phyloP scores from a whole-genome alignment of 345 rosid genomes.

The Eucalyptus curtisii region DNA sequence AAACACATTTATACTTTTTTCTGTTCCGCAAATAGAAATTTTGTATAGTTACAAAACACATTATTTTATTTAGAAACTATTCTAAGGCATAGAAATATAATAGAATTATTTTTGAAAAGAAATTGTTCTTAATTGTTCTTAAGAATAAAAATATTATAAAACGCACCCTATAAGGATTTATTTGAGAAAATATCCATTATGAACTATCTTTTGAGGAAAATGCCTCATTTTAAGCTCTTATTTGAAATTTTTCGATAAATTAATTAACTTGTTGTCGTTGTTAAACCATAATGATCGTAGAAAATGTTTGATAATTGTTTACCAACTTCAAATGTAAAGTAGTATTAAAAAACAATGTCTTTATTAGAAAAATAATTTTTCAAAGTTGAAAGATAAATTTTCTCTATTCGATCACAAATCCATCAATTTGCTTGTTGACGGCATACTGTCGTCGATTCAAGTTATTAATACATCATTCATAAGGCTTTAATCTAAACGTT shows the following conservation, averaged over 20 bases:
- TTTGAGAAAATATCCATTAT: background rate
- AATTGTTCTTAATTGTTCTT: too few relatives aligned
- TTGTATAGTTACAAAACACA: fast-evolving
- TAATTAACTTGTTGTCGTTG: background rate
- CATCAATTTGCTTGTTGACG: background rate
- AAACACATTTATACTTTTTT: fast-evolving
- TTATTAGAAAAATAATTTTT: background rate
- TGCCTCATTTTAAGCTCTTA: background rate
- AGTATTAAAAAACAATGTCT: background rate
- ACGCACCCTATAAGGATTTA: background rate
- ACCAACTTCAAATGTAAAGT: background rate
- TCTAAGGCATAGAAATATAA: fast-evolving
- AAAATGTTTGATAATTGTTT: background rate
- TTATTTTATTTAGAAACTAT: fast-evolving
- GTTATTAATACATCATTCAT: background rate
- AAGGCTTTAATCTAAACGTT: fast-evolving
- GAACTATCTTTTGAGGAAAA: background rate
- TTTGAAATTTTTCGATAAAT: background rate
- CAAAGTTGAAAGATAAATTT: background rate
- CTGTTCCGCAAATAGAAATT: fast-evolving
- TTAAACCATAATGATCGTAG: background rate
- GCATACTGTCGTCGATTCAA: fast-evolving
- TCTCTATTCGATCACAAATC: background rate
- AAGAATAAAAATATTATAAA: too few relatives aligned
- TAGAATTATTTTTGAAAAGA: too few relatives aligned